Percentiles rank a stretch among this genome's conserved stretches.
Evolutionary conservation across 306 rosid genomes (phyloP).

Genomic region (Chamaecrista fasciculata): DNA sequence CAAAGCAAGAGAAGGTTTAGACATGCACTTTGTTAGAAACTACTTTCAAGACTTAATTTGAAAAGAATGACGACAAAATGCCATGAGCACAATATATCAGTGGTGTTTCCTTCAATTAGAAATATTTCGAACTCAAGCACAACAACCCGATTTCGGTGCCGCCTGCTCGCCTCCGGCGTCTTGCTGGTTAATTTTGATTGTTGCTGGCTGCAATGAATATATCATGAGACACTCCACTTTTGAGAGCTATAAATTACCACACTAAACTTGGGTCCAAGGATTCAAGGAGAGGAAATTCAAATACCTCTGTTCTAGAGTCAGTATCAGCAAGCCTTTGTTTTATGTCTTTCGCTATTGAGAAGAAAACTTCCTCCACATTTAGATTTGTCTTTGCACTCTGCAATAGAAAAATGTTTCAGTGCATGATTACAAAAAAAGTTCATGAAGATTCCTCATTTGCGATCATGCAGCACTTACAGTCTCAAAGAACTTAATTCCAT

Average conservation of each 20-base stretch:
- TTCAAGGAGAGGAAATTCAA: slow-evolving; percentile 14
- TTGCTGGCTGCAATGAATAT: slow-evolving; percentile 54
- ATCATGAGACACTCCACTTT: background rate
- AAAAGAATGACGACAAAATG: slow-evolving; percentile 53
- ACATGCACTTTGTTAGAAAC: background rate
- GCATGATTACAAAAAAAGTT: background rate
- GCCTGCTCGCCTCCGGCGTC: slow-evolving; percentile 53
- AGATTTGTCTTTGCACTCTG: slow-evolving; percentile 97
- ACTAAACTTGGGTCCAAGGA: background rate
- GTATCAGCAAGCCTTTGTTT: slow-evolving; percentile 85
- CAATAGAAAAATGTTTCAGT: slow-evolving; percentile 27
- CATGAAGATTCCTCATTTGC: slow-evolving; percentile 21
- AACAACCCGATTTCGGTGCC: slow-evolving; percentile 68
- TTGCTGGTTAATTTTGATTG: slow-evolving; percentile 67
- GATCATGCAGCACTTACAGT: slow-evolving; percentile 63
- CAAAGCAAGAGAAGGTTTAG: background rate
- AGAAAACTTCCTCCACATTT: slow-evolving; percentile 93
- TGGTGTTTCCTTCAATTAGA: slow-evolving; percentile 26
- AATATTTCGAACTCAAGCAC: slow-evolving; percentile 50
- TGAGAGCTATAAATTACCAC: background rate
- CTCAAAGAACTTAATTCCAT: slow-evolving; percentile 93
- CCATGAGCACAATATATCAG: slow-evolving; percentile 49
- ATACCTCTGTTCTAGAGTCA: slow-evolving; percentile 69
- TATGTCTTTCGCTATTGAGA: slow-evolving; percentile 84
- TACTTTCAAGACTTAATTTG: background rate